phyloP scores from a whole-genome alignment of 2,329 filamentous ascomycete species.

The Epicoccum nigrum region DNA sequence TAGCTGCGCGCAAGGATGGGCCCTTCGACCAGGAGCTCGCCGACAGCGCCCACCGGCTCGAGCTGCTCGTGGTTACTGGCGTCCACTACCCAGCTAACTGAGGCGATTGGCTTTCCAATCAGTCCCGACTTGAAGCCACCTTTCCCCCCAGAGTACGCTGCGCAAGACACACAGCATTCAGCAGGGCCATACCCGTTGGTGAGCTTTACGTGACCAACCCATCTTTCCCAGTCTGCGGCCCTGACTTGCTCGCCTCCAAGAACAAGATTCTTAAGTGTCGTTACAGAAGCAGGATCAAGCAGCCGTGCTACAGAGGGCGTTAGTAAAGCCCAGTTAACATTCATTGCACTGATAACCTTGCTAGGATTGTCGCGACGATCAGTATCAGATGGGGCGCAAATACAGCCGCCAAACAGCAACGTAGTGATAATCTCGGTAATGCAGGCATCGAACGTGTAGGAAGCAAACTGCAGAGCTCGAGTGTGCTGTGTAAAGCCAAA shows the following conservation, averaged over 20 bases:
- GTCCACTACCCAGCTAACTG: constrained; percentile 40
- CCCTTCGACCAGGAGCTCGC: constrained; percentile 63
- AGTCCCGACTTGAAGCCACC: no score
- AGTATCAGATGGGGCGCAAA: constrained; percentile 54
- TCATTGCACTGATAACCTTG: not conserved
- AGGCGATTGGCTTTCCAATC: no score
- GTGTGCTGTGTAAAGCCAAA: no score
- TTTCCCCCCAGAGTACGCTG: no score
- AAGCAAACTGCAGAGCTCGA: constrained; percentile 36
- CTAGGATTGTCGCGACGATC: constrained; percentile 52
- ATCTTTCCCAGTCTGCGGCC: no score
- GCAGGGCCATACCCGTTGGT: constrained; percentile 14
- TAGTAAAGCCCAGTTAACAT: constrained; percentile 44
- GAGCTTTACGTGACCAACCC: no score
- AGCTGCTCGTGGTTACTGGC: constrained; percentile 23
- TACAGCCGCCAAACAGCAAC: constrained; percentile 52
- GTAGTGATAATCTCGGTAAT: constrained; percentile 59
- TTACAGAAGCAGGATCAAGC: no score
- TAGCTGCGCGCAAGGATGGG: constrained; percentile 48
- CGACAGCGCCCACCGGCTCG: constrained; percentile 21
- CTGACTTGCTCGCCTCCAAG: no score
- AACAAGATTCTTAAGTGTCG: no score
- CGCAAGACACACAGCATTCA: no score
- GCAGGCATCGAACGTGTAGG: constrained; percentile 59
- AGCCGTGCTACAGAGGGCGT: constrained; percentile 40